Base-by-base conservation (phyloP, 2,329 filamentous ascomycete species). In the Acephala macrosclerotiorum region DNA sequence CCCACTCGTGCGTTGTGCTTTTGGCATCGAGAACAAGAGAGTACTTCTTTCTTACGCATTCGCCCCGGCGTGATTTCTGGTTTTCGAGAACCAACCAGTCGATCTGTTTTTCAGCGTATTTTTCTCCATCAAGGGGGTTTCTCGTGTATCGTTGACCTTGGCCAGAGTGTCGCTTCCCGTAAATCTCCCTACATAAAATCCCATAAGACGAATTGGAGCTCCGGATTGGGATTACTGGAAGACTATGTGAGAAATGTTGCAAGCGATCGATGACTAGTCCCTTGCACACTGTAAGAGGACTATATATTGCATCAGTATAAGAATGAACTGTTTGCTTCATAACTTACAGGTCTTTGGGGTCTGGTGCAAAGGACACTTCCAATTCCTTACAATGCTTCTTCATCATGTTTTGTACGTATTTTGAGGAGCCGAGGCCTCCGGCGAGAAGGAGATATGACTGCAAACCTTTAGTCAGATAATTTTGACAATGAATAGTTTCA, bases 221-320 rank as follows among this genome's bases (percentile, higher is more conserved):
- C n/a, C 40, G 40, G 11, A 42, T 42, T 33, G 29, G 29, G 6
- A 42, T 42, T 6, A 42, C 40, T 18, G 40, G 40, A 18, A 42
- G 8, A 16, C 18, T 16, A 2, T 42, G 2, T 2, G 40, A 42
- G 16, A 42, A 42, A 18, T 22, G 6, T n/a, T 49, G 45, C 20
- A 49, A 49, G 45, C 45, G 45, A 25, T 49, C 45, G 45, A 49
- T 49, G 14, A 49, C 45, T 2, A 49, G 20, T n/a, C 45, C 45
- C 14, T 49, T 49, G n/a, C 45, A 49, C n/a, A 49, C 45, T 22
- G 45, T 12, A 2, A 49, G n/a, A 1, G n/a, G 45, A 22, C 45
- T 49, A 22, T 42, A 6, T 6, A 1, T 42, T 6, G 6, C 16
- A 18, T 42, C 45, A 25, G 20, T 22, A 14, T 22, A 49, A 49